phyloP scores from a whole-genome alignment of 768 basidiomycete genomes.

The Naganishia kalamii region DNA sequence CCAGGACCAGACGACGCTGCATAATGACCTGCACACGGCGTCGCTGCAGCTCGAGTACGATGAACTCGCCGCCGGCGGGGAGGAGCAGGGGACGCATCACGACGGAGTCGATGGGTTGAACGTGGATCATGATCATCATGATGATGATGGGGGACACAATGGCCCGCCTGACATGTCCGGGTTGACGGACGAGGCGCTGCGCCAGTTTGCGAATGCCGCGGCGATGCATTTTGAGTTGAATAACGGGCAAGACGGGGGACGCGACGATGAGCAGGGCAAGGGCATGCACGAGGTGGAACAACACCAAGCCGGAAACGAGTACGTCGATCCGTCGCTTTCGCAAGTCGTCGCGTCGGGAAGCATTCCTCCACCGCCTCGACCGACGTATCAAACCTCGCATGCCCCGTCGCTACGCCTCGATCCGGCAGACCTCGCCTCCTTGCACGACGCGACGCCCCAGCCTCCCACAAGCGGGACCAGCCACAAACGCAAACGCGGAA shows the following conservation, averaged over 20 bases:
- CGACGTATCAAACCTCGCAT: constrained; percentile 4
- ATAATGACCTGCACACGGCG: not conserved
- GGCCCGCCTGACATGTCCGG: not conserved
- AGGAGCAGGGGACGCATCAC: not conserved
- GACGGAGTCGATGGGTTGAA: not conserved
- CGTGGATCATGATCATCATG: not conserved
- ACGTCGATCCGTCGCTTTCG: not conserved
- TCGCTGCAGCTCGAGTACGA: not conserved
- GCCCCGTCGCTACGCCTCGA: not conserved
- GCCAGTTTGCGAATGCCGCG: constrained; percentile 17
- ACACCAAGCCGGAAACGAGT: not conserved
- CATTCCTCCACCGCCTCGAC: constrained; percentile 1
- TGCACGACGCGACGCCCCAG: not conserved
- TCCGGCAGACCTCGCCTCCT: not conserved
- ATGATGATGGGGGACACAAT: not conserved
- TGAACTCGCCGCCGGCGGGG: not conserved
- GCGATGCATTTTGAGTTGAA: constrained; percentile 1
- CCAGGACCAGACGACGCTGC: not conserved
- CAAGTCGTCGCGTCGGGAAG: constrained; percentile 9
- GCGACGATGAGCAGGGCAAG: not conserved
- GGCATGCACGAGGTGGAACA: not conserved
- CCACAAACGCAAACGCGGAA: not conserved
- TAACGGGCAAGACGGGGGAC: not conserved
- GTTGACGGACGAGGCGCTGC: constrained; percentile 6
- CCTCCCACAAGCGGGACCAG: not conserved